Conservation (phyloP, 768 basidiomycete species). For the Polyporus arcularius region DNA sequence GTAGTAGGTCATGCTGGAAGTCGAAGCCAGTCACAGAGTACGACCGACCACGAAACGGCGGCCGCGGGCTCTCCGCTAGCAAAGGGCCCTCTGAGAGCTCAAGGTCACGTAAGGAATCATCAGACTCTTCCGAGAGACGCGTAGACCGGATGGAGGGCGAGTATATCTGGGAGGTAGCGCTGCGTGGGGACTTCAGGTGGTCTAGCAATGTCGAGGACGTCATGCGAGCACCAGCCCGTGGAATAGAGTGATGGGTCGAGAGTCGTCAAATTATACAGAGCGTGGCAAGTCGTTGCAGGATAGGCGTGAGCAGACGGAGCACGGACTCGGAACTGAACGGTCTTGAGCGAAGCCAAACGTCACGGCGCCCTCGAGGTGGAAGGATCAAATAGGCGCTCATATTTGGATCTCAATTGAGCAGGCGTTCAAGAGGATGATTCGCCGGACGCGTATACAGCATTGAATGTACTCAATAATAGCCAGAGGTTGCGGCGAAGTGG, state of each 20-base stretch:
- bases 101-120: constrained; percentile 70
- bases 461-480: no score
- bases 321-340: not conserved
- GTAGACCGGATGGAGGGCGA: constrained; percentile 37
- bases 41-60: constrained; percentile 42
- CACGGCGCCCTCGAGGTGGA: not conserved
- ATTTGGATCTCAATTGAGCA: no score
- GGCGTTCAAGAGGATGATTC: no score
- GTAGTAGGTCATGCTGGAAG: constrained; percentile 76
- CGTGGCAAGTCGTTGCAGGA: not conserved
- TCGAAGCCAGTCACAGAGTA: constrained; percentile 78
- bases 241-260: not conserved
- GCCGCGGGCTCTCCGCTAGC: constrained; percentile 31
- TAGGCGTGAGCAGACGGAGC: not conserved
- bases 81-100: constrained; percentile 71
- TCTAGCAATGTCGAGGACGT: constrained; percentile 28
- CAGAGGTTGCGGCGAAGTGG: no score
- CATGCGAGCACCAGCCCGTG: constrained; percentile 13
- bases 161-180: constrained; percentile 31
- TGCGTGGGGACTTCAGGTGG: constrained; percentile 45
- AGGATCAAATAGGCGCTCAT: no score
- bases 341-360: not conserved
- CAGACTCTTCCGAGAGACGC: constrained; percentile 61
- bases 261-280: not conserved
- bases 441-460: no score